These are phyloP conservation scores for Beauveria rudraprayagi DNA, from an alignment of 2,329 filamentous ascomycete genomes.

Conservation along the genomic window DNA sequence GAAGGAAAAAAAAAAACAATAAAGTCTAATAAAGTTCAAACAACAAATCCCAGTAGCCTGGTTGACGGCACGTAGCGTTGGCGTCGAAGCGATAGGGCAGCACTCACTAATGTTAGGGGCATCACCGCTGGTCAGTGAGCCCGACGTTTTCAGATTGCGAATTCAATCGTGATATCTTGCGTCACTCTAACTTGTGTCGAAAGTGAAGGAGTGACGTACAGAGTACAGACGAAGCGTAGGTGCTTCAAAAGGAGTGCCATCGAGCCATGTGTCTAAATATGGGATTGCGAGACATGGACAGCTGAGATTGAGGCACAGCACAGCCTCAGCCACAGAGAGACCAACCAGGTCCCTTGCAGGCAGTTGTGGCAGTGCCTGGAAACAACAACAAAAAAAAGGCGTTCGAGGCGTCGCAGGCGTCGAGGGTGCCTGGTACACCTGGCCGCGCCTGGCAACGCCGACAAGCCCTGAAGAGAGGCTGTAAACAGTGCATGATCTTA, in stretches of 20 bases:
- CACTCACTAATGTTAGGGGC: no score
- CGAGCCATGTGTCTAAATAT: no score
- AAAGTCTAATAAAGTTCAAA: not conserved
- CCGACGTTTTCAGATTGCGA: not conserved
- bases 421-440: no score
- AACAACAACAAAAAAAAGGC: not conserved
- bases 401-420: no score
- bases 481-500: no score
- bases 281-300: not conserved
- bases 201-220: not conserved
- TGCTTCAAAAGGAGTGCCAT: no score
- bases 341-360: not conserved
- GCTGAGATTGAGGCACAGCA: not conserved
- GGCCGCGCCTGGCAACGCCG: no score
- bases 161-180: not conserved
- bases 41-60: not conserved
- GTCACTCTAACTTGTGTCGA: not conserved
- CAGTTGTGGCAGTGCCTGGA: not conserved
- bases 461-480: no score
- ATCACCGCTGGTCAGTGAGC: not conserved
- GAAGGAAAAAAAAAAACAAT: not conserved
- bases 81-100: not conserved
- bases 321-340: slow-evolving; percentile 2
- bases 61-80: not conserved
- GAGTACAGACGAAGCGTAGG: no score